These are phyloP conservation scores for Vinca minor DNA, from an alignment of 257 asterid species.

Conservation along the genomic window DNA sequence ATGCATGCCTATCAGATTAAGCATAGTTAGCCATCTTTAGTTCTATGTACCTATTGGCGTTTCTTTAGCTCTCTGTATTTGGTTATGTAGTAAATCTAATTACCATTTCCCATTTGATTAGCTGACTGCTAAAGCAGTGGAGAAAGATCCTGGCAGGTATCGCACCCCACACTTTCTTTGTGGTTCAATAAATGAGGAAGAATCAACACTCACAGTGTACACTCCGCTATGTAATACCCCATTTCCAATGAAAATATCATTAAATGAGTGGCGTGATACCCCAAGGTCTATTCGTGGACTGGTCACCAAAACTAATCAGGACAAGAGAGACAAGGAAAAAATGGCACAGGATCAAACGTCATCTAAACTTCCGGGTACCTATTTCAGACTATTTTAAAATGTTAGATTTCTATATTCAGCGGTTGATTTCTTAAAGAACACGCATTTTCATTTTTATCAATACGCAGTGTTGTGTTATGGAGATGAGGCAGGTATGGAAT, in stretches of 20 bases:
- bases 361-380: slow-evolving; percentile 27
- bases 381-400: background rate
- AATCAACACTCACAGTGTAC: slow-evolving; percentile 35
- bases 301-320: slow-evolving; percentile 25
- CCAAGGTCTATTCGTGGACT: slow-evolving; percentile 43
- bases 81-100: no score
- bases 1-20: background rate
- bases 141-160: slow-evolving; percentile 47
- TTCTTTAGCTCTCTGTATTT: background rate
- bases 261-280: slow-evolving; percentile 19
- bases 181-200: slow-evolving; percentile 69
- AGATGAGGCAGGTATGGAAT: slow-evolving; percentile 20
- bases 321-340: slow-evolving; percentile 27
- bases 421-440: background rate
- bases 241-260: slow-evolving; percentile 26
- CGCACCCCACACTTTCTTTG: slow-evolving; percentile 62
- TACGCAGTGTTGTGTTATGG: slow-evolving; percentile 28
- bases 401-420: background rate
- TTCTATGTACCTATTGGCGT: background rate
- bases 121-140: slow-evolving; percentile 53
- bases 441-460: slow-evolving; percentile 7
- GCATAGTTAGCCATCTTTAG: background rate
- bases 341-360: slow-evolving; percentile 9
- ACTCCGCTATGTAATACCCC: slow-evolving; percentile 39
- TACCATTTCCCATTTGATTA: slow-evolving; percentile 21